Conservation (phyloP, 2,329 filamentous ascomycete genomes). For the Apiospora sp. region DNA sequence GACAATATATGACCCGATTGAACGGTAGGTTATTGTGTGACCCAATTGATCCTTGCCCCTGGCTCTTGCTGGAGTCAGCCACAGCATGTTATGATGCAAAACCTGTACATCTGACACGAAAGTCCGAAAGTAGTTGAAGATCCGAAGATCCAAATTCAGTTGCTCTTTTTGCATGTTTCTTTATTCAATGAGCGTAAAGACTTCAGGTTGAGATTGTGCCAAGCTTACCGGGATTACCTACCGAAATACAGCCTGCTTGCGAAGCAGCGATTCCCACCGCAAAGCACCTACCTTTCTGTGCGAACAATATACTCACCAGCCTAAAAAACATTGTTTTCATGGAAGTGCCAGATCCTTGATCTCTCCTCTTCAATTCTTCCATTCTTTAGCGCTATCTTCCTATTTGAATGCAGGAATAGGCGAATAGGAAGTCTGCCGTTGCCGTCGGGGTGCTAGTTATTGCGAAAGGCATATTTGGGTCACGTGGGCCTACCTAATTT, state of each 20-base stretch:
- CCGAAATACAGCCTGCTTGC: background rate
- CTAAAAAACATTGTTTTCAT: background rate
- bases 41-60: background rate
- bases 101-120: background rate
- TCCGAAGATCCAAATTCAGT: background rate
- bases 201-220: no score
- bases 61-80: background rate
- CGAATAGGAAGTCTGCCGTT: background rate
- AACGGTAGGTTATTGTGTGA: no score
- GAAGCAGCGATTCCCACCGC: background rate
- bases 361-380: background rate
- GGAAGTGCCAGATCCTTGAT: background rate
- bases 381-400: background rate
- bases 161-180: background rate
- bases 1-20: no score
- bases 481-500: background rate
- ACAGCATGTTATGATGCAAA: background rate
- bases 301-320: background rate
- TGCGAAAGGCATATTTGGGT: background rate
- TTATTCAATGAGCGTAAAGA: background rate
- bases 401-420: background rate
- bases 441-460: no score
- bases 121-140: background rate
- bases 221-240: background rate
- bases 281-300: background rate